These are phyloP conservation scores for Lactuca saligna DNA, from an alignment of 129 eudicot species.

Conservation along the genomic window DNA sequence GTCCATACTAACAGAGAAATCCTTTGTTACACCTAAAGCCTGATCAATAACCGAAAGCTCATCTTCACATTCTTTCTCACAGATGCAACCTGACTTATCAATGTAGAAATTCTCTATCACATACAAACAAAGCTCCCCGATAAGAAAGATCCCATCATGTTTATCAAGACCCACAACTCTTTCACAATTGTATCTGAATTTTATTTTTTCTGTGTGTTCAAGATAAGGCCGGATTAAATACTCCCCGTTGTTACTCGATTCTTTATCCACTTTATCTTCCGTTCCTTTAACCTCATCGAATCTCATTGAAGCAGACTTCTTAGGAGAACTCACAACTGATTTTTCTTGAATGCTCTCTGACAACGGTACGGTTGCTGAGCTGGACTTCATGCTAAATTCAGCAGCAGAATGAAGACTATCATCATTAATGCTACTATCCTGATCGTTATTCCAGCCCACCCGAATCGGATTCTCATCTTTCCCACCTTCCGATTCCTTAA, in stretches of 20 bases:
- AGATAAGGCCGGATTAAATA: conserved; percentile 86
- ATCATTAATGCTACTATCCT: conserved; percentile 75
- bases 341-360: conserved; percentile 69
- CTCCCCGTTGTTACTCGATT: conserved; percentile 84
- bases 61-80: conserved; percentile 90
- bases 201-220: conserved; percentile 77
- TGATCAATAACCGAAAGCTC: conserved; percentile 94
- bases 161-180: conserved; percentile 94
- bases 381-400: conserved; percentile 71
- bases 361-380: conserved; percentile 50
- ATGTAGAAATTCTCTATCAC: conserved; percentile 91
- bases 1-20: conserved; percentile 60
- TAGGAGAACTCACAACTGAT: conserved; percentile 70
- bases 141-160: conserved; percentile 93
- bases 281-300: conserved; percentile 54
- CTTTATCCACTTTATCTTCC: conserved; percentile 84
- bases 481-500: conserved; percentile 67
- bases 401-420: conserved; percentile 90
- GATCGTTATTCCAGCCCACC: conserved; percentile 55
- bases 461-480: conserved; percentile 47
- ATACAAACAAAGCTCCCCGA: conserved; percentile 85
- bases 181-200: conserved; percentile 84
- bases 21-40: conserved; percentile 96
- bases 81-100: conserved; percentile 87
- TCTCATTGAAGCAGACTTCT: conserved; percentile 60